A percentile compares a stretch with the other conserved stretches of the same genome.
Conservation (phyloP, 1,284 basidiomycete species). For the Neolentinus lepideus region DNA sequence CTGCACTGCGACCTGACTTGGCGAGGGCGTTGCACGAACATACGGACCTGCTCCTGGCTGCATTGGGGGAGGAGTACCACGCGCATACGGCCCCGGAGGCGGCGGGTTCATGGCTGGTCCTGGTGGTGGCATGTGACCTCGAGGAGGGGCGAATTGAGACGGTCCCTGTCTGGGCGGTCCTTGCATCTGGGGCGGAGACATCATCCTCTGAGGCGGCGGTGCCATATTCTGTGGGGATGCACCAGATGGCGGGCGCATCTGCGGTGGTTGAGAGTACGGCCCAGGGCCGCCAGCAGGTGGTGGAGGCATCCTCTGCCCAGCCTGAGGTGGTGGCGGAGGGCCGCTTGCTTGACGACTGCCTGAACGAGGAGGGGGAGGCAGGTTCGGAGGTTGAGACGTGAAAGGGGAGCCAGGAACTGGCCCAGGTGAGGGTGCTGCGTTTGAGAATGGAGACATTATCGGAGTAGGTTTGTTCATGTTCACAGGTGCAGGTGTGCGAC, state of each 20-base stretch:
- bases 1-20: slow-evolving; percentile 9
- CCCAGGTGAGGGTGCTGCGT: slow-evolving; percentile 36
- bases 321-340: slow-evolving; percentile 30
- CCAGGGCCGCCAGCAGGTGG: slow-evolving; percentile 21
- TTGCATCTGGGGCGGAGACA: slow-evolving; percentile 29
- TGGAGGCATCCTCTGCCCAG: slow-evolving; percentile 24
- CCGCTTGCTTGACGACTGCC: slow-evolving; percentile 35
- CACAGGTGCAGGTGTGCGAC: slow-evolving; percentile 46
- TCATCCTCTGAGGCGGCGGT: slow-evolving; percentile 31
- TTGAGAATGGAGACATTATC: slow-evolving; percentile 89
- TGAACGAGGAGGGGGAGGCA: slow-evolving; percentile 59
- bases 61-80: slow-evolving; percentile 20
- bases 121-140: slow-evolving; percentile 15
- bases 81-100: slow-evolving; percentile 24
- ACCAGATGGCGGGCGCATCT: slow-evolving; percentile 23
- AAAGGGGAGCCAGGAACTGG: slow-evolving; percentile 42
- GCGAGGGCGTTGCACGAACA: slow-evolving; percentile 1
- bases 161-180: slow-evolving; percentile 22
- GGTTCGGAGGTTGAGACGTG: slow-evolving; percentile 24
- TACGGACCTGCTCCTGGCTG: slow-evolving; percentile 13
- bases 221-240: slow-evolving; percentile 21
- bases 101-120: slow-evolving; percentile 22
- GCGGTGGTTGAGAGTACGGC: slow-evolving; percentile 23
- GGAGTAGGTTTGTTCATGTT: slow-evolving; percentile 51
- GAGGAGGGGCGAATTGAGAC: slow-evolving; percentile 13